Evolutionary conservation across 2,329 filamentous ascomycete genomes (phyloP).

Genomic region (Acrocalymma vagum): DNA sequence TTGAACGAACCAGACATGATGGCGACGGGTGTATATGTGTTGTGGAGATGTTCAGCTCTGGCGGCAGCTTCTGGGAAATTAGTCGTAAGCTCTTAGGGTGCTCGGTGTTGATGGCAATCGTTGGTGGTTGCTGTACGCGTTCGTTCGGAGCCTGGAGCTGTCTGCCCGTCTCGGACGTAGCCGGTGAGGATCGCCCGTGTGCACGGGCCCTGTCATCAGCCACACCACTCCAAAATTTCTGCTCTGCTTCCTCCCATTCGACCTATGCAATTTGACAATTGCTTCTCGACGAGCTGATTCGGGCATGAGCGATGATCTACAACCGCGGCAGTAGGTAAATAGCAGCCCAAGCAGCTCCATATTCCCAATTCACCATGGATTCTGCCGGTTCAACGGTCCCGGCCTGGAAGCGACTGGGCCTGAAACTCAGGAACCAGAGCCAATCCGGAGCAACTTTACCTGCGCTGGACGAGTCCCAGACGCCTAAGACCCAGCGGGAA

Average conservation of each 20-base stretch:
- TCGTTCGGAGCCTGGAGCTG: slow-evolving; percentile 43
- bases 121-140: slow-evolving; percentile 40
- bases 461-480: slow-evolving; percentile 22
- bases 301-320: slow-evolving; percentile 42
- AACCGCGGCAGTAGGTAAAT: slow-evolving; percentile 27
- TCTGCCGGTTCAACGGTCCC: slow-evolving; percentile 46
- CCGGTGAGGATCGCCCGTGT: slow-evolving; percentile 27
- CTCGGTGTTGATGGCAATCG: slow-evolving; percentile 28
- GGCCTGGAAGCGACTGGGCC: slow-evolving; percentile 68
- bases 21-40: slow-evolving; percentile 37
- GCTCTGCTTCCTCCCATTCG: slow-evolving; percentile 42
- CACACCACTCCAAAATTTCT: slow-evolving; percentile 44
- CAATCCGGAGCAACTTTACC: slow-evolving; percentile 39
- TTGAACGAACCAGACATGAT: slow-evolving; percentile 52
- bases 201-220: slow-evolving; percentile 23
- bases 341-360: slow-evolving; percentile 20
- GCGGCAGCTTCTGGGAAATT: slow-evolving; percentile 33
- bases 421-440: slow-evolving; percentile 66
- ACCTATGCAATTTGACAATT: slow-evolving; percentile 34
- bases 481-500: slow-evolving; percentile 11
- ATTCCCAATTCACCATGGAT: slow-evolving; percentile 42
- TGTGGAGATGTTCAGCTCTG: slow-evolving; percentile 37
- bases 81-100: slow-evolving; percentile 37
- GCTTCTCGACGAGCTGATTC: slow-evolving; percentile 40
- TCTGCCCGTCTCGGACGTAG: slow-evolving; percentile 22